Percentiles rank a stretch among this genome's conserved stretches.
Evolutionary conservation across 2,329 filamentous ascomycete species (phyloP).

Genomic region (Aspergillus novoparasiticus): DNA sequence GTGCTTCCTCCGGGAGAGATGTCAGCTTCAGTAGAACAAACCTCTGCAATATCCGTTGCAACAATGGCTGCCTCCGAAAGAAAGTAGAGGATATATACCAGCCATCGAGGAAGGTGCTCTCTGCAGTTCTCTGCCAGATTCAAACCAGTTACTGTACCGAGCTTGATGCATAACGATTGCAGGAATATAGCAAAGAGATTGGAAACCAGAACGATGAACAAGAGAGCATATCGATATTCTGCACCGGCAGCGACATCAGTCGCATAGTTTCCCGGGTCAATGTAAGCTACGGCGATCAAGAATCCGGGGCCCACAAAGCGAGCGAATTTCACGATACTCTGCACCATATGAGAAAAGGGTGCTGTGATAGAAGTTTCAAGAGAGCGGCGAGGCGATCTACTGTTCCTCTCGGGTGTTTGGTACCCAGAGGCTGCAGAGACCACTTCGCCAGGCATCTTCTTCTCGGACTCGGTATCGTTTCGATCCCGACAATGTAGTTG

Average conservation of each 20-base stretch:
- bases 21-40: constrained; percentile 29
- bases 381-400: constrained; percentile 35
- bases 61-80: constrained; percentile 70
- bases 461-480: constrained; percentile 25
- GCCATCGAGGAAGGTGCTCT: constrained; percentile 66
- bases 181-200: constrained; percentile 53
- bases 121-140: constrained; percentile 69
- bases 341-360: constrained; percentile 24
- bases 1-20: not conserved
- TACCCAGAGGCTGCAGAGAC: constrained; percentile 30
- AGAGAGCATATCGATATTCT: constrained; percentile 45
- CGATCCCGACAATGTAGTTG: constrained; percentile 24
- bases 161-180: constrained; percentile 57
- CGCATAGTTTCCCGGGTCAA: constrained; percentile 54
- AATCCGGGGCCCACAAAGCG: constrained; percentile 53
- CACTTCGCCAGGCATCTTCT: constrained; percentile 31
- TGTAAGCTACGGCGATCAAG: constrained; percentile 52
- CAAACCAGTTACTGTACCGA: constrained; percentile 69
- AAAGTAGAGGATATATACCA: constrained; percentile 63
- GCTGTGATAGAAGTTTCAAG: constrained; percentile 22
- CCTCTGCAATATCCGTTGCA: constrained; percentile 71
- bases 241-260: constrained; percentile 54
- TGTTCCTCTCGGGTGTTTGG: constrained; percentile 32
- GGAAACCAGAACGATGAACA: constrained; percentile 52
- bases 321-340: constrained; percentile 42